phyloP scores from a whole-genome alignment of 768 basidiomycete genomes.

The Boletus subparvulus region DNA sequence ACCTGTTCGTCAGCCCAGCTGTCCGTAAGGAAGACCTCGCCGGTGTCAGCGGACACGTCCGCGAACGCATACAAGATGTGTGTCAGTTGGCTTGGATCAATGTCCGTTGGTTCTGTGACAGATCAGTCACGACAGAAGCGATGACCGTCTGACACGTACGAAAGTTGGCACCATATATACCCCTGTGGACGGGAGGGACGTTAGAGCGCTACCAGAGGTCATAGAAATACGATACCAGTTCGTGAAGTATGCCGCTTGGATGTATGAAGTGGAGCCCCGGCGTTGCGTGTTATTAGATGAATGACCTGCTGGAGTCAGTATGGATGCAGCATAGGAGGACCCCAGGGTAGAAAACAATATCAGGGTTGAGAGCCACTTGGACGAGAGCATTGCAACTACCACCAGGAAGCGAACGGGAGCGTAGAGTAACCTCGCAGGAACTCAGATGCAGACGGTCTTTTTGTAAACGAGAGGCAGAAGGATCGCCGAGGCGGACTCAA shows the following conservation, averaged over 20 bases:
- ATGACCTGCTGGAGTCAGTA: conserved; percentile 1
- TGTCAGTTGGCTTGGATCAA: conserved; percentile 58
- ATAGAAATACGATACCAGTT: conserved; percentile 29
- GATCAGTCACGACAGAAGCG: conserved; percentile 2
- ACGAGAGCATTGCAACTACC: not conserved
- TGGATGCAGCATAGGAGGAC: conserved; percentile 11
- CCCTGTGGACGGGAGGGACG: conserved; percentile 33
- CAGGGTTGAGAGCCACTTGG: conserved; percentile 5
- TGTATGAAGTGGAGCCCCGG: conserved; percentile 21
- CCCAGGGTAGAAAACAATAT: conserved; percentile 9
- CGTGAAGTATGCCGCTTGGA: conserved; percentile 38
- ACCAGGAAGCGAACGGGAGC: not conserved
- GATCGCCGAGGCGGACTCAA: conserved; percentile 8
- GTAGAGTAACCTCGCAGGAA: not conserved
- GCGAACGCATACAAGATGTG: conserved; percentile 83
- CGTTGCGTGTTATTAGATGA: conserved; percentile 6
- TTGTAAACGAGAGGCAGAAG: conserved; percentile 8
- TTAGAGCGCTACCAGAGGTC: not conserved
- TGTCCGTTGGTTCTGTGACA: conserved; percentile 59
- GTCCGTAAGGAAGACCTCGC: conserved; percentile 67
- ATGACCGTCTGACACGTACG: conserved; percentile 38
- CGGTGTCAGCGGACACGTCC: conserved; percentile 61
- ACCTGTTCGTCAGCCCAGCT: conserved; percentile 73
- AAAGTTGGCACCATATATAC: conserved; percentile 64
- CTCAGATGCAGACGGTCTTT: conserved; percentile 6